phyloP scores from a whole-genome alignment of 164 flowering plant genomes.

The Saururus chinensis region DNA sequence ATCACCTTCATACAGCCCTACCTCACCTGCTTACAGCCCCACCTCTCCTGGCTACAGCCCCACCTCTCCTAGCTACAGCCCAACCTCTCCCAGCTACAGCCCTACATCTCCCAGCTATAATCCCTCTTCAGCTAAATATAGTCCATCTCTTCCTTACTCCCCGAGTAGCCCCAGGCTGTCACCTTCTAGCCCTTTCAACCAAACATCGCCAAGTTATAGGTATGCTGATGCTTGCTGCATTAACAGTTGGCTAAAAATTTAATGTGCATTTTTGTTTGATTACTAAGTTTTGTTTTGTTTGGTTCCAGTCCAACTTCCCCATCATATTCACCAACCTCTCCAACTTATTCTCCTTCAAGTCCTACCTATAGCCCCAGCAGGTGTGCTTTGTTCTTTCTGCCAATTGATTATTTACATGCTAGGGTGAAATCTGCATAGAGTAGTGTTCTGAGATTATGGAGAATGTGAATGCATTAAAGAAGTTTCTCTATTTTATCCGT shows the following conservation, averaged over 20 bases:
- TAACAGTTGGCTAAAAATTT: neutral
- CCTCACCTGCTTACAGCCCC: slow-evolving; percentile 83
- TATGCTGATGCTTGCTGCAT: slow-evolving; percentile 8
- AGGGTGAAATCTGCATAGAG: neutral
- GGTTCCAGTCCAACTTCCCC: slow-evolving; percentile 89
- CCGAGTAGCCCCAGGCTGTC: slow-evolving; percentile 87
- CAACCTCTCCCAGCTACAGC: slow-evolving; percentile 72
- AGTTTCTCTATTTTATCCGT: too few relatives aligned
- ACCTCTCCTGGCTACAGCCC: slow-evolving; percentile 82
- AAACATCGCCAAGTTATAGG: slow-evolving; percentile 93
- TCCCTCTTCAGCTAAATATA: slow-evolving; percentile 64
- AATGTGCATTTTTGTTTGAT: neutral
- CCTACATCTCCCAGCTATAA: slow-evolving; percentile 61
- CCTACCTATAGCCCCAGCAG: slow-evolving; percentile 96
- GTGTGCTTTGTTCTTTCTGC: slow-evolving; percentile 19
- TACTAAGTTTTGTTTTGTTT: slow-evolving; percentile 2
- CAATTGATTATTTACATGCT: neutral
- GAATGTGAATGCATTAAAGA: neutral
- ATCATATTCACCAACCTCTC: slow-evolving; percentile 95
- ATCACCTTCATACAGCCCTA: slow-evolving; percentile 84
- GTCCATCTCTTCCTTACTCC: slow-evolving; percentile 79
- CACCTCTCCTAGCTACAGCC: slow-evolving; percentile 72
- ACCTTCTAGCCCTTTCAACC: slow-evolving; percentile 83
- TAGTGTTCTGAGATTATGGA: neutral
- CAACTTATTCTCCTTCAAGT: slow-evolving; percentile 84